phyloP scores from a whole-genome alignment of 352 stramenopile species.

The Globisporangium cederbergense region DNA sequence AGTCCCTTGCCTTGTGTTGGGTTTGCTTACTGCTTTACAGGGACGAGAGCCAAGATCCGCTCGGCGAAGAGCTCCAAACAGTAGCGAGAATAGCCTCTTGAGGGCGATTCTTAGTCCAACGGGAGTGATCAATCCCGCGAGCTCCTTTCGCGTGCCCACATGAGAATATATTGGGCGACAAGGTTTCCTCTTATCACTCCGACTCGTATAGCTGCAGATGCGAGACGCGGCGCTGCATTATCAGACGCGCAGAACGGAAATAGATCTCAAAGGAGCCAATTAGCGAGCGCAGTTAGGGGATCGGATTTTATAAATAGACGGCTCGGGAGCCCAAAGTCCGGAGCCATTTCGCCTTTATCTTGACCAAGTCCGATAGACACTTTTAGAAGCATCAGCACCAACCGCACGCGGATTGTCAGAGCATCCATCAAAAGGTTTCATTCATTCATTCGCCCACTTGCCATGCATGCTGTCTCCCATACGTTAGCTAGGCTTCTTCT shows the following conservation, averaged over 20 bases:
- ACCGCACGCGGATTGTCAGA: no score
- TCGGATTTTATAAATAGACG: not conserved
- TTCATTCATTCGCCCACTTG: not conserved
- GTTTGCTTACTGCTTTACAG: not conserved
- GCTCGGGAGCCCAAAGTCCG: no score
- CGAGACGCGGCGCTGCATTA: slow-evolving; percentile 5
- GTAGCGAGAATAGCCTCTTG: not conserved
- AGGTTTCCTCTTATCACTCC: not conserved
- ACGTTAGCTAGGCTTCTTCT: not conserved
- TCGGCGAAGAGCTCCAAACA: not conserved
- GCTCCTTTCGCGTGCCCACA: not conserved
- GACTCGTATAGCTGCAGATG: not conserved
- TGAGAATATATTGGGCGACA: slow-evolving; percentile 1
- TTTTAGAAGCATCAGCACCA: not conserved
- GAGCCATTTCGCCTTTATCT: no score
- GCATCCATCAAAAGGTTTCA: not conserved
- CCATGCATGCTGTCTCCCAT: not conserved
- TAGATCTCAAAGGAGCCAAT: not conserved
- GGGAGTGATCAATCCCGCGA: not conserved
- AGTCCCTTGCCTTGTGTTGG: not conserved
- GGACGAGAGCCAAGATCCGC: not conserved
- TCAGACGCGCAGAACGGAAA: not conserved
- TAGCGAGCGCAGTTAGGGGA: not conserved
- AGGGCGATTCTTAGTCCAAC: not conserved
- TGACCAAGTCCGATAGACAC: no score